Percentiles rank a stretch among this genome's conserved stretches.
phyloP scores from a whole-genome alignment of 2,329 filamentous ascomycete species.

The Claviceps sp. region DNA sequence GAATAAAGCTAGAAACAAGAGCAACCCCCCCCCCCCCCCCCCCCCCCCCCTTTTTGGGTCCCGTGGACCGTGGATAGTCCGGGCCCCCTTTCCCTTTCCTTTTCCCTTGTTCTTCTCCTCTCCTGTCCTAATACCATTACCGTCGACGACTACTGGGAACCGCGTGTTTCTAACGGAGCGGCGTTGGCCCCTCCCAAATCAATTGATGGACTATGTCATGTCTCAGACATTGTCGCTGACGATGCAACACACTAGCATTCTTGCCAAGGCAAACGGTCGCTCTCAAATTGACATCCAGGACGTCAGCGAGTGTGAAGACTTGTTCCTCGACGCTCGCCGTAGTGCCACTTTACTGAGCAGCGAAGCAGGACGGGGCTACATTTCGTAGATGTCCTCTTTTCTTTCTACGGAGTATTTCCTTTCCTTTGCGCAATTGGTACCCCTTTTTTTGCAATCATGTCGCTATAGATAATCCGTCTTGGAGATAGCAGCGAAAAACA shows the following conservation, averaged over 20 bases:
- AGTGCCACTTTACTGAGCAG: slow-evolving; percentile 57
- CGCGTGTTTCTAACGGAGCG: neutral
- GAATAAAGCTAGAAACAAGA: neutral
- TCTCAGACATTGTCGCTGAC: slow-evolving; percentile 21
- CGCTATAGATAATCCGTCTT: neutral
- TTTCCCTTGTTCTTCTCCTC: neutral
- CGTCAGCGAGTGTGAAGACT: slow-evolving; percentile 67
- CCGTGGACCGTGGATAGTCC: too few species aligned
- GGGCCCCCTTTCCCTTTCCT: neutral
- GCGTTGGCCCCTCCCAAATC: neutral
- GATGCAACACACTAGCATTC: slow-evolving; percentile 45
- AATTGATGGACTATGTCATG: neutral
- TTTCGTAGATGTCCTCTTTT: slow-evolving; percentile 30
- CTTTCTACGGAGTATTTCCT: neutral
- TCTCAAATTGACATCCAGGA: slow-evolving; percentile 65
- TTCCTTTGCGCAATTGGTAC: neutral
- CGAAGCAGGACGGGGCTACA: slow-evolving; percentile 50
- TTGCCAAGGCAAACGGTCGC: slow-evolving; percentile 72
- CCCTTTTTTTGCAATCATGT: neutral
- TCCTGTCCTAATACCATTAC: neutral
- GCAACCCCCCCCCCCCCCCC: neutral
- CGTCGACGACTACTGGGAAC: neutral
- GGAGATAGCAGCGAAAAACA: neutral
- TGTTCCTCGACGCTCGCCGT: slow-evolving; percentile 71
- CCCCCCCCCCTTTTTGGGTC: neutral